A percentile compares a stretch with the other conserved stretches of the same genome.
These are phyloP conservation scores for Cladosporium oxysporum DNA, from an alignment of 2,329 filamentous ascomycete genomes.

Conservation along the genomic window DNA sequence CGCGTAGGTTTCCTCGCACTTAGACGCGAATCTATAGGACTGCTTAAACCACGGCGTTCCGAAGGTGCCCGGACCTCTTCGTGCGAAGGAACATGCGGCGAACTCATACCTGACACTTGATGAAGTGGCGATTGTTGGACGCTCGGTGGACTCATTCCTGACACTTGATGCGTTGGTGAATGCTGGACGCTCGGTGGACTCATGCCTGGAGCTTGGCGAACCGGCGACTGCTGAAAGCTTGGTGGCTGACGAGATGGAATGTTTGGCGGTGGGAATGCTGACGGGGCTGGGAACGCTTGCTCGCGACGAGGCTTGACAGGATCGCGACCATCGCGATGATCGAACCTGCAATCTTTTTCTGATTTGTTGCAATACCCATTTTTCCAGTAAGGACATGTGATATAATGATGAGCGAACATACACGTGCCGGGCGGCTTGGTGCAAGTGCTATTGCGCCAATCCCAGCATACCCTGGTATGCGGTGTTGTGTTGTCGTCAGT, in stretches of 20 bases:
- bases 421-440: slow-evolving; percentile 24
- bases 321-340: slow-evolving; percentile 1
- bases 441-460: slow-evolving; percentile 23
- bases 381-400: slow-evolving; percentile 29
- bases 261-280: background rate
- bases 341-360: slow-evolving; percentile 1
- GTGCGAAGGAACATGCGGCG: background rate
- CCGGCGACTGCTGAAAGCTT: too few relatives aligned
- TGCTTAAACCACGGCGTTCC: background rate
- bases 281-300: too few relatives aligned
- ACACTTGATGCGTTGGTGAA: background rate
- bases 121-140: background rate
- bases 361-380: slow-evolving; percentile 20
- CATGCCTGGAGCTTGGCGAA: too few relatives aligned
- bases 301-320: background rate
- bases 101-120: background rate
- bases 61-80: background rate
- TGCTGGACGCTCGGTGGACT: background rate
- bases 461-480: slow-evolving; percentile 21
- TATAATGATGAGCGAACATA: slow-evolving; percentile 29
- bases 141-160: background rate
- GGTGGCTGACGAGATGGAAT: background rate
- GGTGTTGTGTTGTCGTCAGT: background rate
- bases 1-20: background rate
- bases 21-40: background rate